Base-by-base conservation (phyloP, 768 basidiomycete species). In the Agrocybe praecox region DNA sequence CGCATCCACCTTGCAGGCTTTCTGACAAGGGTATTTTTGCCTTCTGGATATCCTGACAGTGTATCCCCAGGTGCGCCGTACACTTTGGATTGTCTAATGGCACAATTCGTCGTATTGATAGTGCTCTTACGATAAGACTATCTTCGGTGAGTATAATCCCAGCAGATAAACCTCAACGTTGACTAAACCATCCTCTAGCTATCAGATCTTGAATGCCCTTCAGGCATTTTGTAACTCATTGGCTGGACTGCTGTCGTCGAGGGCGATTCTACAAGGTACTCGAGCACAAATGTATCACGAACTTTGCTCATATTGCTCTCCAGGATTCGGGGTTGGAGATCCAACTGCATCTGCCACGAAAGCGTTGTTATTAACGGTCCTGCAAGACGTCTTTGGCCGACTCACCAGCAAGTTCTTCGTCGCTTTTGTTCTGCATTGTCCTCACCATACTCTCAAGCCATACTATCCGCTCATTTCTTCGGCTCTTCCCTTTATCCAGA, bases 171-270 rank as follows among this genome's bases (percentile, higher is more conserved):
- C 34, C 52, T 17, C 42, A 53, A 53, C 49, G 22, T 21, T 52
- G 32, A 49, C 58, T 46, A 44, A 54, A 65, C 57, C 26, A 53
- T 33, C 15, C 12, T n/a, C 10, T 62, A 89, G 87, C 57, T 89
- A 87, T 62, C 87, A 89, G 65, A 71, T 85, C 14, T 77, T 82
- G 61, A 89, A 89, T 59, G 84, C 84, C 0, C 53, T 87, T 4
- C 88, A 89, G 68, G 85, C 87, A 2, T 89, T 88, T 60, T 89
- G 86, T 64, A 89, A 83, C 63, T 86, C 88, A 0, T 69, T 89
- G 2, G 82, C 87, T 0, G 77, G 84, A 0, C 71, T 89, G 23
- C 63, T 89, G 18, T 84, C 88, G 0, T 88, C 87, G 7, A 75
- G 88, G 60, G 87, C 88, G 15, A 80, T 86, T 2, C 72, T 90